Evolutionary conservation across 2,329 filamentous ascomycete species (phyloP).

Genomic region (Shiraia sp.): DNA sequence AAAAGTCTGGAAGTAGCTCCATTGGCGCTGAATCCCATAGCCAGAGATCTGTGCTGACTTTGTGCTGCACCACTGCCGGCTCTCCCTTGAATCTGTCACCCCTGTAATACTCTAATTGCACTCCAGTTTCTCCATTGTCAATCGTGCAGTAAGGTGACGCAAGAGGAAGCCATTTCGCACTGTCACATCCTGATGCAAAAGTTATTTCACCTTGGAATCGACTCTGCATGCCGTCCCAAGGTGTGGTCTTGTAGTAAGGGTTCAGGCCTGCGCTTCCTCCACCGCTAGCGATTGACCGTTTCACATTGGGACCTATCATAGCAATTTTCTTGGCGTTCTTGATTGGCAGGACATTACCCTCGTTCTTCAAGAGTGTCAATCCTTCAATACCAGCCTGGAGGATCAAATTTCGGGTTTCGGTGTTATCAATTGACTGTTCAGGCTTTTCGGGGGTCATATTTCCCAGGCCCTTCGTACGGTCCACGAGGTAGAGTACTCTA

Average conservation of each 20-base stretch:
- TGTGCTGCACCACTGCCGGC: slow-evolving; percentile 61
- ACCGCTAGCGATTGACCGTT: slow-evolving; percentile 68
- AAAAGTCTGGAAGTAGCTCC: slow-evolving; percentile 66
- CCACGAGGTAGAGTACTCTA: slow-evolving; percentile 65
- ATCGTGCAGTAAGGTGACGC: slow-evolving; percentile 63
- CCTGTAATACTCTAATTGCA: slow-evolving; percentile 66
- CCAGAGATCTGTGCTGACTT: slow-evolving; percentile 68
- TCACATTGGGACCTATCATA: slow-evolving; percentile 69
- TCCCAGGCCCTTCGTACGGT: slow-evolving; percentile 62
- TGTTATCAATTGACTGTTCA: slow-evolving; percentile 58
- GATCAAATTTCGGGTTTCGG: slow-evolving; percentile 63
- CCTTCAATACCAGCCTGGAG: slow-evolving; percentile 65
- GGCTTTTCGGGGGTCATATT: slow-evolving; percentile 61
- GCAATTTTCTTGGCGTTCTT: slow-evolving; percentile 62
- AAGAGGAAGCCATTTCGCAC: slow-evolving; percentile 67
- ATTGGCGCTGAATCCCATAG: slow-evolving; percentile 71
- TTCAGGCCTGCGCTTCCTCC: slow-evolving; percentile 71
- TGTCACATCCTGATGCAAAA: slow-evolving; percentile 66
- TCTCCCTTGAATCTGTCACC: slow-evolving; percentile 65
- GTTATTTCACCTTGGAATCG: slow-evolving; percentile 59
- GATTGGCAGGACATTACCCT: slow-evolving; percentile 62
- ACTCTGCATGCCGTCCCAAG: slow-evolving; percentile 64
- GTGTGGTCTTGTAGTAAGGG: slow-evolving; percentile 69
- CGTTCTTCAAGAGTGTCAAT: slow-evolving; percentile 67
- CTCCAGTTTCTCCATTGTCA: slow-evolving; percentile 61